These are phyloP conservation scores for Chrysanthemum makinoi DNA, from an alignment of 129 eudicot genomes.

Conservation along the genomic window DNA sequence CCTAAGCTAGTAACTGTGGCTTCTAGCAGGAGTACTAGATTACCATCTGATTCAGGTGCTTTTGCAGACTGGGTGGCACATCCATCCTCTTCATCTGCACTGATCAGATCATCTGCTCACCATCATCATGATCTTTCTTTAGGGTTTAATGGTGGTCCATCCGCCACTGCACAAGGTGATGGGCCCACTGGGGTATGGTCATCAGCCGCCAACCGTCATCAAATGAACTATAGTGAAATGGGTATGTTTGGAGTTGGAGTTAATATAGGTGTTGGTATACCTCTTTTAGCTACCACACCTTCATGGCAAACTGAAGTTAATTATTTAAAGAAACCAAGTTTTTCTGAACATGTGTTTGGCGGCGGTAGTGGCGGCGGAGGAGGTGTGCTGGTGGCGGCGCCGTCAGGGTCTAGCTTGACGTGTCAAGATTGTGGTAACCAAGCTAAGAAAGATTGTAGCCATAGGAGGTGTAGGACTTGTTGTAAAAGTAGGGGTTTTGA, in stretches of 20 bases:
- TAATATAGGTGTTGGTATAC: slow-evolving; percentile 56
- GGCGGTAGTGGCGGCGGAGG: slow-evolving; percentile 29
- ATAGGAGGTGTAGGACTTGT: slow-evolving; percentile 81
- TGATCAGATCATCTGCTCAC: slow-evolving; percentile 33
- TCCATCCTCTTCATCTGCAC: slow-evolving; percentile 43
- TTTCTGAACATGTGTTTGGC: slow-evolving; percentile 35
- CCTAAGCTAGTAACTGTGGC: slow-evolving; percentile 58
- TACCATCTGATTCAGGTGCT: slow-evolving; percentile 48
- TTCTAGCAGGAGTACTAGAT: slow-evolving; percentile 30
- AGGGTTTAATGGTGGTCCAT: slow-evolving; percentile 65
- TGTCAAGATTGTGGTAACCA: slow-evolving; percentile 96
- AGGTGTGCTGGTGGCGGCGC: slow-evolving; percentile 17
- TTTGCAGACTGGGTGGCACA: slow-evolving; percentile 84
- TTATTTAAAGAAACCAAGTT: slow-evolving; percentile 38
- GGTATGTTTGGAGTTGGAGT: slow-evolving; percentile 75
- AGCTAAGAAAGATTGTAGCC: slow-evolving; percentile 84
- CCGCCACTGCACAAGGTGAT: slow-evolving; percentile 26
- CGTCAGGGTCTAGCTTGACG: slow-evolving; percentile 39
- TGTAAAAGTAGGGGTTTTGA: slow-evolving; percentile 85
- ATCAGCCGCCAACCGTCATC: slow-evolving; percentile 42
- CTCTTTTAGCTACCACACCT: slow-evolving; percentile 59
- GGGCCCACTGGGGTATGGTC: slow-evolving; percentile 45
- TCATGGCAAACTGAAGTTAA: slow-evolving; percentile 47
- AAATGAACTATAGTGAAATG: slow-evolving; percentile 77
- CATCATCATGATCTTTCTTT: slow-evolving; percentile 73